Base-by-base conservation (phyloP, 352 stramenopile species). In the Paralagenidium karlingii region DNA sequence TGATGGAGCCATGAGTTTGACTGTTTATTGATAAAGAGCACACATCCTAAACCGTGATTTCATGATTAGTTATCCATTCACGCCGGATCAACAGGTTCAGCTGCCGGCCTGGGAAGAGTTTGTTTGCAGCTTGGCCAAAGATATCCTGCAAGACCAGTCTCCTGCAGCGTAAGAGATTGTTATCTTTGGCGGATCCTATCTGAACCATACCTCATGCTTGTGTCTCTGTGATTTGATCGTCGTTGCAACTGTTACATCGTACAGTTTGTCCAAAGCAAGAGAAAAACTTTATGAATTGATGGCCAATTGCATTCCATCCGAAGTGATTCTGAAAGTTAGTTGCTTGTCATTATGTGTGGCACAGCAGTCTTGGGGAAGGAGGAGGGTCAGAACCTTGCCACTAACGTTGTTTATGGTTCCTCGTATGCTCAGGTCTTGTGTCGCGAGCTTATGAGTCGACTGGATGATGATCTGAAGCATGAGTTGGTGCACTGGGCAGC, bases 281-380 rank as follows among this genome's bases (percentile, higher is more conserved):
- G 91, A 97, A 51, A 99, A 97, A 66, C 66, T 99, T 27, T 99
- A 99, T 65, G 95, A 99, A 54, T 66, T 99, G 15, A 61, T 99
- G 6, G 87, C 95, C 27, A 98, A 98, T 56, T 99, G 96, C 60
- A 98, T 99, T 40, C 96, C 96, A 22, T 84, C 94, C 9, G 85
- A 97, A 46, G 73, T 98, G 11, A 99, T 99, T 50, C 60, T 99
- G 24, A 94, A 96, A 45, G 88, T 70, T 24, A 49, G 96, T 7
- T 52, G 55, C 6, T 53, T 60, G 38, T 9, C 24, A 10, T 39
- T 36, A 16, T 9, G 29, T 19, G 16, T n/a, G 15, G n/a, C n/a
- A 7, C 19, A 22, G 7, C 30, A 36, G 7, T 22, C 3, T 36
- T 36, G 7, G 7, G 3, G 8, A 36, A 22, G 7, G 3, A 36